Evolutionary conservation across 2,329 filamentous ascomycete species (phyloP), one percentile per base, ranked within the genome.

Genomic region (Endocalyx cinctus): DNA sequence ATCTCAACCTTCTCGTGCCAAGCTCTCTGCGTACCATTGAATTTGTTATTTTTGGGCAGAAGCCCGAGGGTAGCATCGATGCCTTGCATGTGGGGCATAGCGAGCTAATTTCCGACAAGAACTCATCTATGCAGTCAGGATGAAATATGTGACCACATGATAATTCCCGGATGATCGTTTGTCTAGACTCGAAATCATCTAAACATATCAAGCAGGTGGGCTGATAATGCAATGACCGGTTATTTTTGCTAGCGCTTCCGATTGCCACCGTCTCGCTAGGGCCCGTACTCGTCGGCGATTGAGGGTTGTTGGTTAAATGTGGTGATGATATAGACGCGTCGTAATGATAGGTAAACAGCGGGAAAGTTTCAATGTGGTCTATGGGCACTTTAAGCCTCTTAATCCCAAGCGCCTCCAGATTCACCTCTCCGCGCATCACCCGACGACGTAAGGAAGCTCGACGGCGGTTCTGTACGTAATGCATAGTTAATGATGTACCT

Each of bases 101-200:
- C 13, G 86, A 94, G 54, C 85, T 94, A 53, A 83, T 82, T 34
- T 79, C 72, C 27, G 74, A 70, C 10, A 97, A 68, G 50, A 92
- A 95, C 15, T 81, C 75, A 52, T 97, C 89, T 43, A 97, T 89
- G 52, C 92, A 98, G 44, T 85, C 82, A 0, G 86, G 83, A 46
- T 98, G 90, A 59, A 89, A 98, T 36, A 97, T 90, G 56, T 98
- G 92, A 1, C 84, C 80, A 49, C 92, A 98, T 0, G 87, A 79
- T 3, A 97, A 69, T 59, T 96, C 85, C 35, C 88, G 83, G 35
- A 97, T 88, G 14, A 79, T 74, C 0, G 85, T 83, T 13, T 70
- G 63, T 23, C 77, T 74, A 12, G 79, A 73, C 17, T 83, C 72
- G 51, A 87, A 97, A 38, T 86, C 78, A 34, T 87, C 84, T 1